These are phyloP conservation scores for Yueomyces sp. DNA, from an alignment of 805 yeast species.

Conservation along the genomic window DNA sequence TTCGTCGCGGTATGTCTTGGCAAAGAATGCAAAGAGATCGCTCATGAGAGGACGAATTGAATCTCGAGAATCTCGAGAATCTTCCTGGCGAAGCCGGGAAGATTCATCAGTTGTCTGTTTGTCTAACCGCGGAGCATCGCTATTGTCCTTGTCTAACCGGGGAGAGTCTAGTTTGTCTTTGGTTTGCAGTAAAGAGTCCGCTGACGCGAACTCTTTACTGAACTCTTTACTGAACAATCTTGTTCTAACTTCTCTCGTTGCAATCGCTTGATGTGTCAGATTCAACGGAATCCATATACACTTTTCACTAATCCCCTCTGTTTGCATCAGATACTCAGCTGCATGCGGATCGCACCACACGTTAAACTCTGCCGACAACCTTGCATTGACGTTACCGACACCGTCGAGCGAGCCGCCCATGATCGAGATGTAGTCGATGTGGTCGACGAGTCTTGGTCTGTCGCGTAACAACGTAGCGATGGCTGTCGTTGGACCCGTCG, in stretches of 20 bases:
- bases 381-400: constrained; percentile 34
- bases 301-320: constrained; percentile 33
- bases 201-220: too few relatives aligned
- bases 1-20: constrained; percentile 29
- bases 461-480: constrained; percentile 39
- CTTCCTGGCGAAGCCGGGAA: too few relatives aligned
- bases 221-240: constrained; percentile 13
- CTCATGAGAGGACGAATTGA: not conserved
- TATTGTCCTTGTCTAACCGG: too few relatives aligned
- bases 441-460: constrained; percentile 39
- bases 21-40: constrained; percentile 35
- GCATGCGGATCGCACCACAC: constrained; percentile 66
- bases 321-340: constrained; percentile 42
- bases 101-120: too few relatives aligned
- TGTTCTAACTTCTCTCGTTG: constrained; percentile 27
- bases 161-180: too few relatives aligned
- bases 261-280: constrained; percentile 50
- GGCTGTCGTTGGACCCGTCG: constrained; percentile 72
- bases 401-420: constrained; percentile 58
- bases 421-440: constrained; percentile 42
- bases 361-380: constrained; percentile 60
- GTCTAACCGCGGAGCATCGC: too few relatives aligned
- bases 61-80: too few relatives aligned
- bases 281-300: constrained; percentile 52
- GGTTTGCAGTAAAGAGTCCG: too few relatives aligned